Evolutionary conservation across 352 stramenopile genomes (phyloP), one percentile per base, ranked within the genome.

Genomic region (Globisporangium irregulare): DNA sequence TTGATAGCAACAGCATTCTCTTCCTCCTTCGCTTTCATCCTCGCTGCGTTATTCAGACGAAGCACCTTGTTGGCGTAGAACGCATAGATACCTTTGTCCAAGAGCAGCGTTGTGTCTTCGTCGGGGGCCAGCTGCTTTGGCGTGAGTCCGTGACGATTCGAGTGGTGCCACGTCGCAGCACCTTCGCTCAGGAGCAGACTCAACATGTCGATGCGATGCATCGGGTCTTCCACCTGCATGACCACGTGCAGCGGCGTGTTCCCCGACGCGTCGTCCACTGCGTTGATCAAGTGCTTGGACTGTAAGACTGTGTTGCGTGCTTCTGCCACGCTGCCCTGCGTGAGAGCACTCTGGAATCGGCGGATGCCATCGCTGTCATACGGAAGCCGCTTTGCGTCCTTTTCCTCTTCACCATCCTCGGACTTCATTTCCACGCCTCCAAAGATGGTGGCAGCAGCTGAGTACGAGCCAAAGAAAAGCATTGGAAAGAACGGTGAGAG

Each of bases 401-500:
- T 3, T 0, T 20, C 24, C 14, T 66, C 63, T 15, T 53, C 7
- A 5, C 60, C 46, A 7, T 62, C 24, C 18, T 59, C 57, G 25
- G 14, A 34, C 34, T 51, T 63, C 3, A 59, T 63, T 8, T 70
- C 59, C 10, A 91, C 70, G 5, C 82, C 84, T 12, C 71, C 82
- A 53, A 92, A 91, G 54, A 91, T 83, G 3, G 78, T 73, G 0
- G 73, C 79, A 2, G 84, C 80, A 41, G 87, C 78, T 0, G 81
- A 84, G 54, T 82, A 90, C 62, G 64, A 73, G 10, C 84, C 84
- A 59, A 81, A 89, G 62, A 91, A 91, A 46, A 91, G 75, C 76
- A 82, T 85, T 1, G 82, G 79, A 25, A 90, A 73, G 14, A 82
- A 74, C 27, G 78, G 74, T 1, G 80, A 76, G 15, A 92, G 61